Evolutionary conservation across 176 grass and related monocot species (phyloP).

Genomic region (Hsuehochloa calcarea): DNA sequence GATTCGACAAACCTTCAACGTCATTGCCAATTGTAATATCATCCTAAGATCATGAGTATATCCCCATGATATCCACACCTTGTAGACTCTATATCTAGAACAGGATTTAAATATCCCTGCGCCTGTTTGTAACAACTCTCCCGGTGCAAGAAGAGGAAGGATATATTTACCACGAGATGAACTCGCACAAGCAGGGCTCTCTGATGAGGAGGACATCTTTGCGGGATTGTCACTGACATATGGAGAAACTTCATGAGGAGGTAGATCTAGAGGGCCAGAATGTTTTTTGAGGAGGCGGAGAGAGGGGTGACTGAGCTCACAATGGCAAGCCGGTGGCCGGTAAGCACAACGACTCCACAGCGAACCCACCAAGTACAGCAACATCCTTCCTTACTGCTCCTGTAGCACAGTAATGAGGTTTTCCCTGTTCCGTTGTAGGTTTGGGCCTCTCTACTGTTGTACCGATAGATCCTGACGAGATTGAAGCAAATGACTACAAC

Average conservation of each 20-base stretch:
- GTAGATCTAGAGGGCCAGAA: slow-evolving; percentile 85
- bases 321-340: slow-evolving; percentile 92
- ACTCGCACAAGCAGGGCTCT: slow-evolving; percentile 64
- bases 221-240: slow-evolving; percentile 54
- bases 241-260: slow-evolving; percentile 93
- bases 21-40: too few relatives aligned
- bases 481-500: slow-evolving; percentile 93
- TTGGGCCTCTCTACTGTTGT: slow-evolving; percentile 78
- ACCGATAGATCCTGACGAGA: slow-evolving; percentile 93
- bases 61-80: too few relatives aligned
- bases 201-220: slow-evolving; percentile 87
- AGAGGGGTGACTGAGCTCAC: slow-evolving; percentile 78
- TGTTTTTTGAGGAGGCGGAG: slow-evolving; percentile 84
- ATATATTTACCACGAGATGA: slow-evolving; percentile 93
- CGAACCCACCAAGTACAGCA: too few relatives aligned
- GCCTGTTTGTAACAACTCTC: too few relatives aligned
- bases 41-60: too few relatives aligned
- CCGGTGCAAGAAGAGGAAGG: slow-evolving; percentile 73
- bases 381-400: not conserved
- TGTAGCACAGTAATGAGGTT: not conserved
- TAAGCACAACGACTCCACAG: too few relatives aligned
- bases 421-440: slow-evolving; percentile 59
- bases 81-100: not conserved
- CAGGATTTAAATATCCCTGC: not conserved
- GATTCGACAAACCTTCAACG: too few relatives aligned